Evolutionary conservation across 768 basidiomycete species (phyloP).

Genomic region (Boletus barrowsii): DNA sequence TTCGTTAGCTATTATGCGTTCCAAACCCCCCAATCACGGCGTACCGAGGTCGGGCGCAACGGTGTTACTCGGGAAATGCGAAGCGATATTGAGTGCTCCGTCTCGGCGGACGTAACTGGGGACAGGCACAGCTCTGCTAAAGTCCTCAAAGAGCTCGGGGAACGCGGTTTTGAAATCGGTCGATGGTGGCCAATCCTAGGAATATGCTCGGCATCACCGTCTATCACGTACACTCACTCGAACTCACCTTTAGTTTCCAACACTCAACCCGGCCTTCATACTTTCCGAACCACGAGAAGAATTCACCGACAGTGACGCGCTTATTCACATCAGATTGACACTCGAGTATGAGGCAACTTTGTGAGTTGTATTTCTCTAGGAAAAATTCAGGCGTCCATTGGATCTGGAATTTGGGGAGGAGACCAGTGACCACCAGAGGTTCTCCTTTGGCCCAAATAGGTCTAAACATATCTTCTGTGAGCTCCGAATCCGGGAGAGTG

Average conservation of each 20-base stretch:
- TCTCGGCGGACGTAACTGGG: conserved; percentile 90
- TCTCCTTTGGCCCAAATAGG: conserved; percentile 70
- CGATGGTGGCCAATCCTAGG: conserved; percentile 89
- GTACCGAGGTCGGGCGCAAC: conserved; percentile 77
- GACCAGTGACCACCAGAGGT: conserved; percentile 73
- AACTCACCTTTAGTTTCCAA: conserved; percentile 72
- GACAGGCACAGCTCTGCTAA: conserved; percentile 77
- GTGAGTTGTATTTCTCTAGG: conserved; percentile 58
- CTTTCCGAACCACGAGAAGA: conserved; percentile 76
- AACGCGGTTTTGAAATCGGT: conserved; percentile 81
- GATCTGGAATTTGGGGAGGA: conserved; percentile 59
- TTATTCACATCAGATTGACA: conserved; percentile 72
- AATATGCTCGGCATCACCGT: conserved; percentile 4
- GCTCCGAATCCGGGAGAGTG: conserved; percentile 44
- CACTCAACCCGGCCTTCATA: conserved; percentile 55
- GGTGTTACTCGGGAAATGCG: conserved; percentile 81
- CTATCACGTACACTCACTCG: neutral
- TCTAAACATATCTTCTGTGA: conserved; percentile 62
- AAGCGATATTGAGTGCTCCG: conserved; percentile 83
- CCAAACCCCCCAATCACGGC: conserved; percentile 12
- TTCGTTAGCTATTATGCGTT: conserved; percentile 3
- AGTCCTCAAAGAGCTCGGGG: conserved; percentile 85
- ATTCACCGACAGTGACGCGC: conserved; percentile 65
- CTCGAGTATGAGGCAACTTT: conserved; percentile 72
- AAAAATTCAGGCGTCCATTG: conserved; percentile 86